Evolutionary conservation across 768 basidiomycete genomes (phyloP).

Genomic region (Phanerodontia chrysosporium): DNA sequence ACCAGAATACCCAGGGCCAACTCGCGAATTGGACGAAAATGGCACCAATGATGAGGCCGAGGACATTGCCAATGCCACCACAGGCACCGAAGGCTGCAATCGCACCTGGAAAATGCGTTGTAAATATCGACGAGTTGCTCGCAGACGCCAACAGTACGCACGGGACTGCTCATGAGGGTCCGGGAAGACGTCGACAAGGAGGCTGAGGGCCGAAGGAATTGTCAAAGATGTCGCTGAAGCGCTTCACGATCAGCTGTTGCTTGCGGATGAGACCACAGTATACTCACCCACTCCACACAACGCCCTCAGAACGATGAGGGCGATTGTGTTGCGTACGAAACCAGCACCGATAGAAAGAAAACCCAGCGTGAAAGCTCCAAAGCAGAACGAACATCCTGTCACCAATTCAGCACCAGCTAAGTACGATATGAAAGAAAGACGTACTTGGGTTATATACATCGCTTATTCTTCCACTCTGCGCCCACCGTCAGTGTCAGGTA

Average conservation of each 20-base stretch:
- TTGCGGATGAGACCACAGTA: slow-evolving; percentile 20
- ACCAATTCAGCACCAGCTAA: slow-evolving; percentile 20
- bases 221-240: slow-evolving; percentile 31
- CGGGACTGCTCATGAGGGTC: slow-evolving; percentile 33
- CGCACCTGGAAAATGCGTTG: slow-evolving; percentile 43
- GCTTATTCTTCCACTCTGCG: slow-evolving; percentile 34
- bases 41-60: slow-evolving; percentile 24
- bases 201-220: slow-evolving; percentile 33
- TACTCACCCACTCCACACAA: slow-evolving; percentile 42
- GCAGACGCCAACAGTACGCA: too few relatives aligned
- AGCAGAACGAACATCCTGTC: slow-evolving; percentile 16
- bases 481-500: background rate
- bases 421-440: slow-evolving; percentile 3
- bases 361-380: slow-evolving; percentile 38
- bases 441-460: slow-evolving; percentile 40
- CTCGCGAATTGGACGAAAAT: slow-evolving; percentile 25
- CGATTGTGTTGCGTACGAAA: slow-evolving; percentile 42
- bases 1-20: slow-evolving; percentile 39
- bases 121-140: slow-evolving; percentile 16
- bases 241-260: too few relatives aligned
- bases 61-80: slow-evolving; percentile 39
- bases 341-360: slow-evolving; percentile 42
- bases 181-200: slow-evolving; percentile 41
- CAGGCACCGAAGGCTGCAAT: slow-evolving; percentile 37
- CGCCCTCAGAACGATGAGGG: slow-evolving; percentile 47